Evolutionary conservation across 345 rosid species (phyloP).

Genomic region (Kandelia obovata): DNA sequence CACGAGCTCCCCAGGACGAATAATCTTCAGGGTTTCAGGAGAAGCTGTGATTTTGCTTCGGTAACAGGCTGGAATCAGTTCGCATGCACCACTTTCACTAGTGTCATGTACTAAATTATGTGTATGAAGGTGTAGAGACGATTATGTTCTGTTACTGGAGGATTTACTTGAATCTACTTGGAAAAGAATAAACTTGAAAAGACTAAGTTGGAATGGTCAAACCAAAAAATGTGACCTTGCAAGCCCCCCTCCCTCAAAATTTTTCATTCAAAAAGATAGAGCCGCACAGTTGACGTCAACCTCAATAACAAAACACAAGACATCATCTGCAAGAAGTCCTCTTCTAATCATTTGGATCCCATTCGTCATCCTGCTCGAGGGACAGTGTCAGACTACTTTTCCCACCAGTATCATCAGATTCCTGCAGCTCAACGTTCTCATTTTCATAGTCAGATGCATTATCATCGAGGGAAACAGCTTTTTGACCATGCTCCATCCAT

Average conservation of each 20-base stretch:
- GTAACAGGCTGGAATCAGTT: conserved; percentile 12
- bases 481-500: conserved; percentile 60
- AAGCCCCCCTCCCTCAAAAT: conserved; percentile 23
- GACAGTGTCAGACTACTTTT: conserved; percentile 43
- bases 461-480: conserved; percentile 26
- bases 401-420: conserved; percentile 42
- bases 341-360: conserved; percentile 90
- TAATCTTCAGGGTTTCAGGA: not conserved
- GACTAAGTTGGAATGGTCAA: conserved; percentile 23
- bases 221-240: conserved; percentile 27
- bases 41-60: conserved; percentile 1
- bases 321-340: conserved; percentile 14
- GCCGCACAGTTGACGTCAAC: conserved; percentile 26
- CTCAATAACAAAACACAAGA: conserved; percentile 12
- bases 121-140: conserved; percentile 27
- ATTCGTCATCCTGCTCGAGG: conserved; percentile 78
- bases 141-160: conserved; percentile 26
- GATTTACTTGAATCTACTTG: conserved; percentile 28
- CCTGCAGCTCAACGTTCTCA: conserved; percentile 50
- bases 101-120: conserved; percentile 12
- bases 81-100: conserved; percentile 9
- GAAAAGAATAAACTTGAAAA: conserved; percentile 44
- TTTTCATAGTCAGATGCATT: conserved; percentile 57
- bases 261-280: conserved; percentile 29
- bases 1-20: not conserved